Conservation (phyloP, 75 land plant species). For the Sequoiadendron giganteum region DNA sequence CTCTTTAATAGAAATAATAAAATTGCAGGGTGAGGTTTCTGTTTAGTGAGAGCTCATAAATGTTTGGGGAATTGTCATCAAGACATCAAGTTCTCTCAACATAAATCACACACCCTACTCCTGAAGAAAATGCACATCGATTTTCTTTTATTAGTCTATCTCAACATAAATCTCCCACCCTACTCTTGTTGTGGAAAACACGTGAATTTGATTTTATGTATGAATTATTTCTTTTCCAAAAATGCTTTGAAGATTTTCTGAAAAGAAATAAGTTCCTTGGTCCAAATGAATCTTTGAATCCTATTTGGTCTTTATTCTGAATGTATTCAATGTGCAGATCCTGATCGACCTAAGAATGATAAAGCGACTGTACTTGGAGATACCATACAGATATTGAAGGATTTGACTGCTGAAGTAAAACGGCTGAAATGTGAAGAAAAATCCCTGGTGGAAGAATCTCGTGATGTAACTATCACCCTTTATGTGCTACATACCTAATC, state of each 20-base stretch:
- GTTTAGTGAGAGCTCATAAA: background rate
- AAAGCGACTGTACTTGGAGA: slow-evolving; percentile 93
- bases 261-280: background rate
- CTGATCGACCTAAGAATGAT: slow-evolving; percentile 95
- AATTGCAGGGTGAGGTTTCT: background rate
- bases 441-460: slow-evolving; percentile 82
- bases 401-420: slow-evolving; percentile 84
- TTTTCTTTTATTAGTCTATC: background rate
- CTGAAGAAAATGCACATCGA: background rate
- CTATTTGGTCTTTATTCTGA: background rate
- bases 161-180: background rate
- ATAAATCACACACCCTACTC: background rate
- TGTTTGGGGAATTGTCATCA: background rate
- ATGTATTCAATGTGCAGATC: slow-evolving; percentile 59
- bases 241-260: background rate
- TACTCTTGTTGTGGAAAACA: background rate
- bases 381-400: slow-evolving; percentile 87
- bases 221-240: background rate
- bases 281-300: background rate
- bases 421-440: slow-evolving; percentile 76
- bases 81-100: background rate
- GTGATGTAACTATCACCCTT: slow-evolving; percentile 52
- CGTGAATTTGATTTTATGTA: background rate
- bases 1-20: background rate
- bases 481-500: background rate